Percentiles rank a stretch among this genome's conserved stretches.
Conservation (phyloP, 2,329 filamentous ascomycete species). For the Thelonectria olida region DNA sequence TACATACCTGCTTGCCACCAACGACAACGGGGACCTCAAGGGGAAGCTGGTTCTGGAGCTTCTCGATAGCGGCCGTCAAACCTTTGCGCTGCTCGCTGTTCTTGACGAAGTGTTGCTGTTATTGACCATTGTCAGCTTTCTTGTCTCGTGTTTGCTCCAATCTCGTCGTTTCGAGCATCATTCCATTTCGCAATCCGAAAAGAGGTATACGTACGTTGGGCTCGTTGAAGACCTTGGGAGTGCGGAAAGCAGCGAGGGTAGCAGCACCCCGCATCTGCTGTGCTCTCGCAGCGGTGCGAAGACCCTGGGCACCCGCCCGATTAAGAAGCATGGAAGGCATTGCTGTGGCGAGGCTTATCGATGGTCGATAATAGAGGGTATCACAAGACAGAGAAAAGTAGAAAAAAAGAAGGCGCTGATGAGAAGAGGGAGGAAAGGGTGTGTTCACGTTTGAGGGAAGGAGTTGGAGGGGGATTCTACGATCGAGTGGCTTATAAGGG, state of each 20-base stretch:
- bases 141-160: neutral
- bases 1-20: conserved; percentile 77
- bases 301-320: conserved; percentile 44
- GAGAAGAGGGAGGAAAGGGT: conserved; percentile 23
- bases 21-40: conserved; percentile 85
- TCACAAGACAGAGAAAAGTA: conserved; percentile 27
- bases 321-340: conserved; percentile 49
- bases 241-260: conserved; percentile 84
- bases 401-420: conserved; percentile 11
- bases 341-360: conserved; percentile 12
- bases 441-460: neutral
- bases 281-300: conserved; percentile 41
- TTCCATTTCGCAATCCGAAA: neutral
- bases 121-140: conserved; percentile 2
- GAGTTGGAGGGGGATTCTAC: conserved; percentile 5
- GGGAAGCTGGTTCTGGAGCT: conserved; percentile 73
- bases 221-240: conserved; percentile 89
- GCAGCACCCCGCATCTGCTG: conserved; percentile 50
- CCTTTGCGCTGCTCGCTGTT: conserved; percentile 81
- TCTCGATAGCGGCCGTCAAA: conserved; percentile 77
- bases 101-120: conserved; percentile 87
- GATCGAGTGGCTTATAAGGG: neutral
- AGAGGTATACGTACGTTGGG: conserved; percentile 77
- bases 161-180: neutral
- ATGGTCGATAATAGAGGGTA: conserved; percentile 33